phyloP scores from a whole-genome alignment of 495 filamentous ascomycete genomes.

The Aspergillus biplanus region DNA sequence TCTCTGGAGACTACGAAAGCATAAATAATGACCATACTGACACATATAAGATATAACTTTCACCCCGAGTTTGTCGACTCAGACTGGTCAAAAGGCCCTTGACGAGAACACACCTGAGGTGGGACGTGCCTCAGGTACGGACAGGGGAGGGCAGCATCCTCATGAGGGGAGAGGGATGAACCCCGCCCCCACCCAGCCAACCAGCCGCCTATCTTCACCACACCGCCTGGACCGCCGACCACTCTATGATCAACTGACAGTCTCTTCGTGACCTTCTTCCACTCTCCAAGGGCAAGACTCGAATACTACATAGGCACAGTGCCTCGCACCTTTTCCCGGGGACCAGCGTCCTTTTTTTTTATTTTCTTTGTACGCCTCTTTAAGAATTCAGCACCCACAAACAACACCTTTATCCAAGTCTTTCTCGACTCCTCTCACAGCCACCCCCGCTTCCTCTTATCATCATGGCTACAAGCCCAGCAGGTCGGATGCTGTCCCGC shows the following conservation, averaged over 20 bases:
- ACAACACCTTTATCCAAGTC: background rate
- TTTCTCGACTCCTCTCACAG: background rate
- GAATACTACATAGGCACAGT: background rate
- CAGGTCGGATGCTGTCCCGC: conserved; percentile 75
- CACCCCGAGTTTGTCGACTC: too few relatives aligned
- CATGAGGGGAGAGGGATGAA: conserved; percentile 3
- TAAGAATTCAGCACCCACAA: background rate
- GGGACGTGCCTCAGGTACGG: too few relatives aligned
- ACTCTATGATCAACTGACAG: conserved; percentile 25
- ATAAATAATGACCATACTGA: too few relatives aligned
- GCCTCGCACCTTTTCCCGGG: background rate
- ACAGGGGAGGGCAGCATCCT: background rate
- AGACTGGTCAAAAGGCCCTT: too few relatives aligned
- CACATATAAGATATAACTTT: too few relatives aligned
- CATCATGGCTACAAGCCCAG: conserved; percentile 56
- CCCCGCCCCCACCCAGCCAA: conserved; percentile 18
- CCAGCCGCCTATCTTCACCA: background rate
- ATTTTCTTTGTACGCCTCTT: background rate
- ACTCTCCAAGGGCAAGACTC: background rate
- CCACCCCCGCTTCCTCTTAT: conserved; percentile 12
- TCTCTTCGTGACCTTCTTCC: conserved; percentile 21
- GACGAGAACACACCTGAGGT: too few relatives aligned
- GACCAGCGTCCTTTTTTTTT: background rate
- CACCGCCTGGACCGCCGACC: conserved; percentile 14
- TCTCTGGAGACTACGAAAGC: too few relatives aligned